These are phyloP conservation scores for Incumbomyces lentus DNA, from an alignment of 2,329 filamentous ascomycete genomes.

Conservation along the genomic window DNA sequence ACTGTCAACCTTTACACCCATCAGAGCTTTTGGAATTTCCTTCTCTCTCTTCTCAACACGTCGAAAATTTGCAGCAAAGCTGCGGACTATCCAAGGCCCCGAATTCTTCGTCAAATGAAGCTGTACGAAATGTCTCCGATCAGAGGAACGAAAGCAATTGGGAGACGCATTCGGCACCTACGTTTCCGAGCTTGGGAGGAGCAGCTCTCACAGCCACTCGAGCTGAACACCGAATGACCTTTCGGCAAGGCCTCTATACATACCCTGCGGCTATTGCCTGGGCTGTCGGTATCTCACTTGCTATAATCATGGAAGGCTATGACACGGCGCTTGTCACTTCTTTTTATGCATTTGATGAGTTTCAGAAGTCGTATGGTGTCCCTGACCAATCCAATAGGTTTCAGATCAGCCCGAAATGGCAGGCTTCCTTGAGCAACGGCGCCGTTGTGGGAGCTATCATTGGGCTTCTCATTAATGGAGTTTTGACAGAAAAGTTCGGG, in stretches of 20 bases:
- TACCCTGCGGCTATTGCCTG: conserved; percentile 24
- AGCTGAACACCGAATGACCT: too few relatives aligned
- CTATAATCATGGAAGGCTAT: conserved; percentile 25
- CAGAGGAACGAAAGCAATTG: too few relatives aligned
- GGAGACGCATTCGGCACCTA: too few relatives aligned
- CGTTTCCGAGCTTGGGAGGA: too few relatives aligned
- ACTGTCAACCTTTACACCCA: too few relatives aligned
- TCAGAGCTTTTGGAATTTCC: too few relatives aligned
- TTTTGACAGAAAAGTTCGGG: conserved; percentile 54
- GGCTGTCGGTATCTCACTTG: conserved; percentile 21
- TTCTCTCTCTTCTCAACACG: too few relatives aligned
- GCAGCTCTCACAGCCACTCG: too few relatives aligned
- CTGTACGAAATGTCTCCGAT: too few relatives aligned
- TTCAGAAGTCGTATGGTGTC: conserved; percentile 23
- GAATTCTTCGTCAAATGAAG: too few relatives aligned
- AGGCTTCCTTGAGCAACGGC: conserved; percentile 47
- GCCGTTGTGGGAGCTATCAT: conserved; percentile 55
- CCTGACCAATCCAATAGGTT: conserved; percentile 27
- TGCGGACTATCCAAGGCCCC: too few relatives aligned
- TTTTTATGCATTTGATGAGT: conserved; percentile 25
- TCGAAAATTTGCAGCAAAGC: too few relatives aligned
- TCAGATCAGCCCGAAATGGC: conserved; percentile 46
- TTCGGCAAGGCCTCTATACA: conserved; percentile 16
- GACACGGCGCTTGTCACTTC: conserved; percentile 23
- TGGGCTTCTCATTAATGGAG: conserved; percentile 56